These are phyloP conservation scores for Talaromyces proteolyticus DNA, from an alignment of 495 filamentous ascomycete genomes.

Conservation along the genomic window DNA sequence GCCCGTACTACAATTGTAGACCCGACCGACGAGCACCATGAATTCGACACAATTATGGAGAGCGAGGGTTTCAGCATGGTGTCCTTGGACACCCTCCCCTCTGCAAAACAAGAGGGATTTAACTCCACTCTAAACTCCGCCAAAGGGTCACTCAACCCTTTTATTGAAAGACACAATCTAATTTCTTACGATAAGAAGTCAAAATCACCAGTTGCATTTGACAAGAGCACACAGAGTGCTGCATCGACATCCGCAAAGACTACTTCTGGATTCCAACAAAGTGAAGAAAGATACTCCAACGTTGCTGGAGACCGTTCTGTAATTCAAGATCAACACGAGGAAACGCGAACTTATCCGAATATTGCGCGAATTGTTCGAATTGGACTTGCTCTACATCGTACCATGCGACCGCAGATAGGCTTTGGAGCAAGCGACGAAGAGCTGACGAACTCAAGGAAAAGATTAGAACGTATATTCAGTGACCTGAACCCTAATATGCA, in stretches of 20 bases:
- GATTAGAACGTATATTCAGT: conserved; percentile 35
- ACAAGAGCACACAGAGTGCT: no score
- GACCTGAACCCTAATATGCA: conserved; percentile 37
- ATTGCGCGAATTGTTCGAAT: conserved; percentile 37
- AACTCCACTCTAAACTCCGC: conserved; percentile 15
- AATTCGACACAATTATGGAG: conserved; percentile 53
- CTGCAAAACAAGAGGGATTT: conserved; percentile 31
- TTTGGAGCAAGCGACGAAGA: conserved; percentile 5
- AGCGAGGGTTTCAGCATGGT: conserved; percentile 58
- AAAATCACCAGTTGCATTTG: neutral
- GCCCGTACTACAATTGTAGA: conserved; percentile 18
- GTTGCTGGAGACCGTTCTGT: no score
- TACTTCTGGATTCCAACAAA: neutral
- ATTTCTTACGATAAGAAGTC: neutral
- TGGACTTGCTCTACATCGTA: conserved; percentile 40
- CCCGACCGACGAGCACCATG: conserved; percentile 36
- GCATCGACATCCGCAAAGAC: neutral
- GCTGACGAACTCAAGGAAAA: conserved; percentile 20
- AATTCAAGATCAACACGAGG: no score
- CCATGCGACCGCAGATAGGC: conserved; percentile 23
- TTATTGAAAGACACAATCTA: conserved; percentile 20
- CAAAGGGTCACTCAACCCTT: conserved; percentile 19
- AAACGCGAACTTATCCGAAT: conserved; percentile 18
- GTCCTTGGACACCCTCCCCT: conserved; percentile 47
- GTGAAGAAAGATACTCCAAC: no score